A percentile compares a stretch with the other conserved stretches of the same genome.
Evolutionary conservation across 345 rosid species (phyloP).

Genomic region (Ailanthus altissimus): DNA sequence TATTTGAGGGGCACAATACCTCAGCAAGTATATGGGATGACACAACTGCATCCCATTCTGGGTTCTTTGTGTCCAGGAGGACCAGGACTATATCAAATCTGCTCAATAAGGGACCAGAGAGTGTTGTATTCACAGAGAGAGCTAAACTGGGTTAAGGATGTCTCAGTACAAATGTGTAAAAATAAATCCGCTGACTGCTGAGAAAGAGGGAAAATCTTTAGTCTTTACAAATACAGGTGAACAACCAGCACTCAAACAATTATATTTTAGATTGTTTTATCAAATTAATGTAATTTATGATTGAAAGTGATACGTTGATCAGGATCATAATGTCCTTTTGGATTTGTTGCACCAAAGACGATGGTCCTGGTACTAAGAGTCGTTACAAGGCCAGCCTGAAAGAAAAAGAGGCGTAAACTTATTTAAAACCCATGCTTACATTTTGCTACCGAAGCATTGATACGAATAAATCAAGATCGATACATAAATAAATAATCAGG

Average conservation of each 20-base stretch:
- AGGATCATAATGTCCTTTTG: slow-evolving; percentile 97
- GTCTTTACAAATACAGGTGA: neutral
- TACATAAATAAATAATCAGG: slow-evolving; percentile 8
- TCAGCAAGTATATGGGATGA: slow-evolving; percentile 95
- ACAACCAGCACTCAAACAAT: neutral
- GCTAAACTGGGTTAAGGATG: slow-evolving; percentile 71
- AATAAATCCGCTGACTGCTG: neutral
- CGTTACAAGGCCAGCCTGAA: slow-evolving; percentile 96
- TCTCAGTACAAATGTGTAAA: neutral
- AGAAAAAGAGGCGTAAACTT: slow-evolving; percentile 16
- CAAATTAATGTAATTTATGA: slow-evolving; percentile 9
- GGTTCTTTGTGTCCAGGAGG: slow-evolving; percentile 92
- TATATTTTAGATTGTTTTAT: slow-evolving; percentile 10
- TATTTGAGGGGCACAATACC: slow-evolving; percentile 40
- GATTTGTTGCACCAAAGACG: slow-evolving; percentile 97
- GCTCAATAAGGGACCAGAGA: slow-evolving; percentile 92
- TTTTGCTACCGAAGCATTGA: too few relatives aligned
- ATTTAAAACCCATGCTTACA: slow-evolving; percentile 15
- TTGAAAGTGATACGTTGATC: slow-evolving; percentile 70
- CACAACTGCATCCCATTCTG: slow-evolving; percentile 97
- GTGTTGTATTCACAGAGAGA: slow-evolving; percentile 90
- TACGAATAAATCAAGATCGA: slow-evolving; percentile 14
- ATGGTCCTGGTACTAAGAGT: slow-evolving; percentile 87
- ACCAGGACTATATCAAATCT: slow-evolving; percentile 95
- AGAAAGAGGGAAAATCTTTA: neutral